These are phyloP conservation scores for Camellia sinensis DNA, from an alignment of 148 eudicot genomes.

Conservation along the genomic window DNA sequence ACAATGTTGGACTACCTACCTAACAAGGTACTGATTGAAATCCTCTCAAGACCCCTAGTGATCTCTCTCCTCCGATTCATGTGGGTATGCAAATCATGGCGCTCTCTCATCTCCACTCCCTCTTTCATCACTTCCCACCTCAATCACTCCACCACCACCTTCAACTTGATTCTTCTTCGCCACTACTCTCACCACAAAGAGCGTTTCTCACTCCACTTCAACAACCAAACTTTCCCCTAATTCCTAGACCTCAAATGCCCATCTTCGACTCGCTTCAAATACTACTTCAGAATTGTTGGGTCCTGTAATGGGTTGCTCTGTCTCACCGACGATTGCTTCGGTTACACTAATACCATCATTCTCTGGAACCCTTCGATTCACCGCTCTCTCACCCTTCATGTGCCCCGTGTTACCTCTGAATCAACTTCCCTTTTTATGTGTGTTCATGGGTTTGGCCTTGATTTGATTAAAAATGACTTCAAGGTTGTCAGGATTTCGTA, in stretches of 20 bases:
- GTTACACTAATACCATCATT: not conserved
- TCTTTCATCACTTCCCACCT: not conserved
- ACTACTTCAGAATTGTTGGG: not conserved
- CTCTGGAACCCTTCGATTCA: not conserved
- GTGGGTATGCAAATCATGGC: not conserved
- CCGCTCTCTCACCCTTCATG: no score
- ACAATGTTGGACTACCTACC: not conserved
- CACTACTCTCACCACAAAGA: conserved; percentile 4
- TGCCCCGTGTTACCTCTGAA: no score
- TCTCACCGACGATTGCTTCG: not conserved
- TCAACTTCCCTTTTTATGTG: no score
- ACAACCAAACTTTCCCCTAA: not conserved
- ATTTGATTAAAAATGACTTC: no score
- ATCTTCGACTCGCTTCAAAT: not conserved
- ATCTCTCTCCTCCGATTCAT: not conserved
- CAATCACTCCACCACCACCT: not conserved
- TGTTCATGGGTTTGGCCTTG: no score
- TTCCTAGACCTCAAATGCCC: not conserved
- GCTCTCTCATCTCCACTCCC: not conserved
- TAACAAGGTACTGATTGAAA: not conserved
- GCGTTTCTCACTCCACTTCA: not conserved
- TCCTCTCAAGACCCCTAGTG: not conserved
- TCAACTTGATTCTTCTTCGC: not conserved
- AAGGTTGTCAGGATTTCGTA: no score
- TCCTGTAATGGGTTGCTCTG: not conserved